Base-by-base conservation (phyloP, 1,139 yeast species). In the Blastobotrys persicus region DNA sequence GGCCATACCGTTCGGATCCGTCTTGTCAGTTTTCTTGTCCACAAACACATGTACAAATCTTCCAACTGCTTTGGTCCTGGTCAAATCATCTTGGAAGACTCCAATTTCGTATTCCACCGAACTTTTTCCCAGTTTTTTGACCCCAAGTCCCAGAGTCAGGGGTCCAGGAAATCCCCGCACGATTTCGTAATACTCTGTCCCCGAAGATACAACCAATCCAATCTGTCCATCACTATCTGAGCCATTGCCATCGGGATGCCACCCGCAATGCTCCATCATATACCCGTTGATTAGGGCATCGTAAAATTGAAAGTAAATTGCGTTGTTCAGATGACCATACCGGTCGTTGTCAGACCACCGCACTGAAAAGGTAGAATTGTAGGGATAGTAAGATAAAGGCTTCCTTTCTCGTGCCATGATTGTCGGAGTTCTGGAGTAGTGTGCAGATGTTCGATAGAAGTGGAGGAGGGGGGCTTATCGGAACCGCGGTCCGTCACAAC, bases 31-130 rank as follows among this genome's bases (percentile, higher is more conserved):
- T 14, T 46, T 28, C 20, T 54, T 47, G 42, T 64, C 64, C 9
- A 65, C 65, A 52, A 64, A 65, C 7, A 64, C 68, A 51, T 62
- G 68, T 2, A 61, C 62, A 50, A 62, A 60, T 19, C 56, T 46
- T 31, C 68, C 68, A 9, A 42, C 40, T 4, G 68, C 67, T 31
- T 62, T 61, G 7, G 66, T 66, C 35, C 20, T 35, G 13, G 45
- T 31, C 20, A 51, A 52, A 19, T 39, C 49, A 13, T 48, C 50
- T 46, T 63, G 67, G 51, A 64, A 65, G 7, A 64, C 63, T 2
- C 63, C 69, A 42, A 64, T 60, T 41, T 63, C 68, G 37, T 60
- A 61, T 46, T 62, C 64, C n/a, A 63, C 66, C 18, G 64, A 59
- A 33, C 59, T 53, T 13, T 52, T 55, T 13, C 67, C 67, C 2